phyloP scores from a whole-genome alignment of 495 filamentous ascomycete species.

The Xylaria bambusicola region DNA sequence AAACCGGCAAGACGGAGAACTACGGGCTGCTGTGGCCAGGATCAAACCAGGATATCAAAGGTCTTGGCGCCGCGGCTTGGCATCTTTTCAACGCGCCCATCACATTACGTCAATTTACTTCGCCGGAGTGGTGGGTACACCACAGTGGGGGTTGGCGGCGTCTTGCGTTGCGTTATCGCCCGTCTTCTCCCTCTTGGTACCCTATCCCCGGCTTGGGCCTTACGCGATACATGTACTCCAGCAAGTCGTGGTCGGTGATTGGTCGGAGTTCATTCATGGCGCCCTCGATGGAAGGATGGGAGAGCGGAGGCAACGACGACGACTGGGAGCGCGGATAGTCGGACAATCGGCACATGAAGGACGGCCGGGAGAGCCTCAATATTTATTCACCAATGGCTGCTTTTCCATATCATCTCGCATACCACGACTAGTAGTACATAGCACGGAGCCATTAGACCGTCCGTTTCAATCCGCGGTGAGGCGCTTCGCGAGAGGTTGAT shows the following conservation, averaged over 20 bases:
- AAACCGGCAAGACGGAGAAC: conserved; percentile 14
- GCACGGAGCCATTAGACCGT: not conserved
- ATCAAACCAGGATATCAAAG: not conserved
- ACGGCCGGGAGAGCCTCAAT: not conserved
- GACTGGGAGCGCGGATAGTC: not conserved
- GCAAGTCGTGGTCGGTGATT: not conserved
- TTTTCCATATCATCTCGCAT: not conserved
- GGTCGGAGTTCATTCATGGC: not conserved
- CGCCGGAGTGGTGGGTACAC: conserved; percentile 7
- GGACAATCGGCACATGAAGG: conserved; percentile 1
- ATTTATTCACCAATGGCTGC: not conserved
- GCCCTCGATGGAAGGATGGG: conserved; percentile 7
- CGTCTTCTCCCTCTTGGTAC: not conserved
- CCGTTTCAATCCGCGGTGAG: not conserved
- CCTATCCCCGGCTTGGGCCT: not conserved
- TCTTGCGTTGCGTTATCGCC: no score
- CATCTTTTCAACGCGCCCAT: conserved; percentile 3
- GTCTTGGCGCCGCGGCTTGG: conserved; percentile 3
- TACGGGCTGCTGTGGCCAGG: conserved; percentile 1
- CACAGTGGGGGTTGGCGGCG: not conserved
- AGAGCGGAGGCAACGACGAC: not conserved
- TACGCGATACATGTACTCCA: not conserved
- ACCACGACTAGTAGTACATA: not conserved
- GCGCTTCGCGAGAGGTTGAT: not conserved
- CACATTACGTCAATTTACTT: conserved; percentile 19